Conservation (phyloP, 2,329 filamentous ascomycete species). For the Onygenales sp. region DNA sequence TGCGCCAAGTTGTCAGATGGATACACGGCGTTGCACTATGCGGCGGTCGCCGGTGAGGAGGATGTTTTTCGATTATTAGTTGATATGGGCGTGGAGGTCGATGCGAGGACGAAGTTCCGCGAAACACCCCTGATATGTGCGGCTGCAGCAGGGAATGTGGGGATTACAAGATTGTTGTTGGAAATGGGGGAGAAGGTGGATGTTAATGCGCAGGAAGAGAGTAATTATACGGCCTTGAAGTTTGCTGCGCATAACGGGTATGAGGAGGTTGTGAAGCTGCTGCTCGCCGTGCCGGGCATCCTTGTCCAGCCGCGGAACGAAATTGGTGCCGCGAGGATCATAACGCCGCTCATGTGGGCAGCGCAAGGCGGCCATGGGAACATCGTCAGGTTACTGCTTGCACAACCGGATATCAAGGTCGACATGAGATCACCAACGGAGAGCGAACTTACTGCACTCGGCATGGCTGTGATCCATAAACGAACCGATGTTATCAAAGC, state of each 20-base stretch:
- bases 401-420: background rate
- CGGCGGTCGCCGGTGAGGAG: background rate
- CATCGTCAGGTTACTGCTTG: background rate
- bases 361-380: background rate
- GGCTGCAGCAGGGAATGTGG: conserved; percentile 13
- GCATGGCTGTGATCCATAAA: background rate
- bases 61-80: conserved; percentile 9
- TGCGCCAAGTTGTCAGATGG: background rate
- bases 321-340: background rate
- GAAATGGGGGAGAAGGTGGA: conserved; percentile 8
- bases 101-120: conserved; percentile 9
- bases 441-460: background rate
- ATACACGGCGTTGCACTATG: background rate
- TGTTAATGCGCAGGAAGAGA: conserved; percentile 8
- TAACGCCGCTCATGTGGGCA: background rate
- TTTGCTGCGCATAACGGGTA: conserved; percentile 13
- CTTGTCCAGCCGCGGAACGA: background rate
- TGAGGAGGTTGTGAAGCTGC: conserved; percentile 7
- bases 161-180: conserved; percentile 11
- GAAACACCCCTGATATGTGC: conserved; percentile 13
- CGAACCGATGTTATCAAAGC: background rate
- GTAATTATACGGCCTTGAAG: conserved; percentile 13
- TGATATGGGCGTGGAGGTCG: conserved; percentile 9
- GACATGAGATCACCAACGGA: background rate
- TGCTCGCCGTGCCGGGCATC: background rate